These are phyloP conservation scores for Fraxinus albicans DNA, from an alignment of 305 asterid species.

Conservation along the genomic window DNA sequence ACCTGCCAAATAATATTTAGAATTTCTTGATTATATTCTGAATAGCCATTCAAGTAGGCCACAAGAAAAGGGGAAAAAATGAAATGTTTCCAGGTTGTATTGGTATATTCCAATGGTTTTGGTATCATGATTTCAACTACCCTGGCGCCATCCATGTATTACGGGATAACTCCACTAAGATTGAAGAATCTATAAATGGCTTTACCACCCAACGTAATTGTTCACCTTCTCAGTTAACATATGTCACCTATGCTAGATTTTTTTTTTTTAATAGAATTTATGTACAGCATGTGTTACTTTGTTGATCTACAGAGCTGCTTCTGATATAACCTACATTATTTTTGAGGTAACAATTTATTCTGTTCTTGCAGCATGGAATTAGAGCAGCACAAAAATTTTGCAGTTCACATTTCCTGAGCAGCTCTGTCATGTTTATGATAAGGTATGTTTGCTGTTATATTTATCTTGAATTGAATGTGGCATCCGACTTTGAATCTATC, in stretches of 20 bases:
- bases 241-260: background rate
- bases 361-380: slow-evolving; percentile 66
- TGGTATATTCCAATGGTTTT: background rate
- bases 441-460: slow-evolving; percentile 46
- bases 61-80: background rate
- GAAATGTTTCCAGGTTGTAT: background rate
- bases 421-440: slow-evolving; percentile 93
- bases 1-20: background rate
- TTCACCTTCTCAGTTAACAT: background rate
- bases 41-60: background rate
- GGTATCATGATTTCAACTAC: background rate
- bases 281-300: slow-evolving; percentile 8
- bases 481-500: background rate
- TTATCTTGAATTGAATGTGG: slow-evolving; percentile 19
- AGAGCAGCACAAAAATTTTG: slow-evolving; percentile 84
- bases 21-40: background rate
- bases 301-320: slow-evolving; percentile 1
- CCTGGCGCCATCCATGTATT: slow-evolving; percentile 1
- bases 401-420: slow-evolving; percentile 79
- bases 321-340: background rate
- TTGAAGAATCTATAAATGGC: background rate
- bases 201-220: background rate
- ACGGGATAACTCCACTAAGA: background rate
- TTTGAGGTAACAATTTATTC: slow-evolving; percentile 15
- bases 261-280: background rate